Base-by-base conservation (phyloP, 257 asterid species). In the Coffea canephora region DNA sequence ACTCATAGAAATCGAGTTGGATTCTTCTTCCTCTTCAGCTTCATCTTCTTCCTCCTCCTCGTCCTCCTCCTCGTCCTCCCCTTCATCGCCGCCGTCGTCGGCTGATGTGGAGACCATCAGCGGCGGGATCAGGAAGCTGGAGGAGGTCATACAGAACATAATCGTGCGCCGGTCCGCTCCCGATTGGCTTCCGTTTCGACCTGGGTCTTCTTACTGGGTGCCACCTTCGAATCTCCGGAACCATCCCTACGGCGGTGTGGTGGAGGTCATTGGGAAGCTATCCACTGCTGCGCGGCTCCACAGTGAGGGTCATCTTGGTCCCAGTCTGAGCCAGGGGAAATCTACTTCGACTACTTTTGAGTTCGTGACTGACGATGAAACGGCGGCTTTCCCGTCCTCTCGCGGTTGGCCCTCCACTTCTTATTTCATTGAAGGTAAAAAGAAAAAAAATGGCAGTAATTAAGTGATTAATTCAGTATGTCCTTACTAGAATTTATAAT, bases 401-500 rank as follows among this genome's bases (percentile, higher is more conserved):
- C 85, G 79, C 69, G 84, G 85, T 2, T 87, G 91, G 91, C 91
- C 91, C 25, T 87, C 91, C 14, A 67, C 83, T 50, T 61, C 84
- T 12, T 87, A 81, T 80, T 85, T 87, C 5, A 81, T 80, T 36
- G 78, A 79, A 81, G 87, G 89, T 85, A 36, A 45, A 1, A 6
- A 12, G 3, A 15, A 27, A 55, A 27, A 52, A 15, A 12, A 64
- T 31, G 62, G 48, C 6, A 45, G 4, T 41, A 4, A 41, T n/a
- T 8, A 45, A 25, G 43, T 39, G 43, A 39, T 39, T 39, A 39
- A 4, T 39, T 39, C 4, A 48, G 2, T 48, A 7, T 48, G 8
- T 48, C 8, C 11, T 8, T 46, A 46, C 1, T 39, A 9, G 11
- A 48, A 48, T 27, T 12, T 27, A 12, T 34, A 6, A 68, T 34